phyloP scores from a whole-genome alignment of 306 rosid genomes.

The Vicia sativa region DNA sequence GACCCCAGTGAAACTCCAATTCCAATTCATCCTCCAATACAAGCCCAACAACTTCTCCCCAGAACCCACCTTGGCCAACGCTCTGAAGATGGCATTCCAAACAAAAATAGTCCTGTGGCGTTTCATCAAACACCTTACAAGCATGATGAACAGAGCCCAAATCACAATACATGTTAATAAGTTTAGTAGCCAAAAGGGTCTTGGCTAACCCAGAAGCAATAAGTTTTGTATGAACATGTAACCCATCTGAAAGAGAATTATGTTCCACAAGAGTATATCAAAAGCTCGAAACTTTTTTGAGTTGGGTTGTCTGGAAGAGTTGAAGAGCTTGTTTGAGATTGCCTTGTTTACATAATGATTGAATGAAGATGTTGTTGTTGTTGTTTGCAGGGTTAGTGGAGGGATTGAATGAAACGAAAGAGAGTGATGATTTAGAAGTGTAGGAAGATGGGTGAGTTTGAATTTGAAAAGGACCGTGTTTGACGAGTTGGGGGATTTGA shows the following conservation, averaged over 20 bases:
- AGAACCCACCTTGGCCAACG: constrained; percentile 68
- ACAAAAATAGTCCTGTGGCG: constrained; percentile 78
- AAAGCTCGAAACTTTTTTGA: constrained; percentile 72
- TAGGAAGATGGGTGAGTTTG: constrained; percentile 33
- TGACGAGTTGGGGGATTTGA: constrained; percentile 50
- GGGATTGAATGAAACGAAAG: constrained; percentile 53
- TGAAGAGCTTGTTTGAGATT: constrained; percentile 77
- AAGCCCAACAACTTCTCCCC: constrained; percentile 68
- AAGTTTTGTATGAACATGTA: constrained; percentile 61
- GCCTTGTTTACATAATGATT: constrained; percentile 75
- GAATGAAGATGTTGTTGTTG: constrained; percentile 64
- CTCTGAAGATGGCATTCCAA: constrained; percentile 85
- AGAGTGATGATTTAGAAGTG: constrained; percentile 38
- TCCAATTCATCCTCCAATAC: constrained; percentile 70
- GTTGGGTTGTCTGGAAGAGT: constrained; percentile 73
- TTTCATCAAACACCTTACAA: constrained; percentile 72
- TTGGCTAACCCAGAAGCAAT: constrained; percentile 59
- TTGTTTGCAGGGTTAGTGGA: constrained; percentile 36
- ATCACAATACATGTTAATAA: constrained; percentile 77
- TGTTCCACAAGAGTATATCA: constrained; percentile 69
- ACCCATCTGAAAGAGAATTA: constrained; percentile 65
- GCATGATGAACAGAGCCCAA: constrained; percentile 69
- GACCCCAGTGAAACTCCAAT: too few relatives aligned
- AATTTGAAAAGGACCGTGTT: constrained; percentile 39
- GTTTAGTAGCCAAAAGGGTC: constrained; percentile 93